phyloP scores from a whole-genome alignment of 2,329 filamentous ascomycete genomes.

The Sodiomyces alkalinus region DNA sequence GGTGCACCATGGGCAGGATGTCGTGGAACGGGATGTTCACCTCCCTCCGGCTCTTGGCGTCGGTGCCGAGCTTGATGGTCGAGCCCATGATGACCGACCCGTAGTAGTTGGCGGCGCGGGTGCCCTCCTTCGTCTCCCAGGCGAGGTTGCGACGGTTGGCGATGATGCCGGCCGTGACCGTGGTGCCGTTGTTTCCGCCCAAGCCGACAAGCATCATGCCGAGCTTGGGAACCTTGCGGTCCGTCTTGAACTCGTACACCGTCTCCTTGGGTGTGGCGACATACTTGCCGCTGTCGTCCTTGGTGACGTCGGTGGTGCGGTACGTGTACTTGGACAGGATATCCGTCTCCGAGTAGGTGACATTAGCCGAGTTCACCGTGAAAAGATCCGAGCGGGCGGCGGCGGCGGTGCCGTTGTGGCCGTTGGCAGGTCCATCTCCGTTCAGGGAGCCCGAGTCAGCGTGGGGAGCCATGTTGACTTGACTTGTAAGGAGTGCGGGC shows the following conservation, averaged over 20 bases:
- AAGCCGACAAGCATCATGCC: conserved; percentile 96
- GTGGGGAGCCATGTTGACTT: conserved; percentile 75
- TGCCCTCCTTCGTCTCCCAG: conserved; percentile 90
- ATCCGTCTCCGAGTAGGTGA: conserved; percentile 72
- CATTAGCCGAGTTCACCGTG: conserved; percentile 81
- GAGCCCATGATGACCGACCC: conserved; percentile 95
- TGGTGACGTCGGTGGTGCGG: conserved; percentile 74
- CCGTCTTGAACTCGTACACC: conserved; percentile 92
- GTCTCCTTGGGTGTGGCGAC: conserved; percentile 79
- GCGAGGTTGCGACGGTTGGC: conserved; percentile 76
- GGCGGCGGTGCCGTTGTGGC: conserved; percentile 25
- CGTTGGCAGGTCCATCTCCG: conserved; percentile 38
- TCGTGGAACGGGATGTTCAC: conserved; percentile 94
- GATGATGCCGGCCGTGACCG: conserved; percentile 91
- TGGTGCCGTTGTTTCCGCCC: conserved; percentile 97
- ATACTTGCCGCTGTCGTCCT: conserved; percentile 54
- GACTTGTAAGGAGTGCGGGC: conserved; percentile 15
- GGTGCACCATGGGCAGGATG: conserved; percentile 90
- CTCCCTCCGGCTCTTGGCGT: conserved; percentile 69
- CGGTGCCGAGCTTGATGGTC: conserved; percentile 88
- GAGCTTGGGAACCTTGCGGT: conserved; percentile 82
- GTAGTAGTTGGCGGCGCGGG: conserved; percentile 86
- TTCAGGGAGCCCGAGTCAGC: conserved; percentile 49
- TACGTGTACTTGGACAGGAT: conserved; percentile 95
- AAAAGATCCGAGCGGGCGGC: conserved; percentile 44